These are phyloP conservation scores for Fusarium heterosporum DNA, from an alignment of 2,329 filamentous ascomycete genomes.

Conservation along the genomic window DNA sequence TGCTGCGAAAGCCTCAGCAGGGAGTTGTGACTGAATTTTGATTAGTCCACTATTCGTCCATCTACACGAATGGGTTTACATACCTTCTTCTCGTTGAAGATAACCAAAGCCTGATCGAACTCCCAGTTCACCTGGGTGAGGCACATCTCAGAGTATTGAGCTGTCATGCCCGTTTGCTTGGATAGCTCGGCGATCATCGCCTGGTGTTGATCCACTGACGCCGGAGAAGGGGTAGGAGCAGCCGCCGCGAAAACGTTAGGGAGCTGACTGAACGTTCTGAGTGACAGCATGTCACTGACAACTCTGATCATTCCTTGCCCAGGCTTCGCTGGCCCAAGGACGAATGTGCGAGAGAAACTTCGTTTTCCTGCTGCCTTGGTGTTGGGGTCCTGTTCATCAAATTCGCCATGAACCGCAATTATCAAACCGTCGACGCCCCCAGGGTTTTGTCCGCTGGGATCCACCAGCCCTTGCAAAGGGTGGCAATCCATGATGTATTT, in stretches of 20 bases:
- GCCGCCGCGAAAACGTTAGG: slow-evolving; percentile 56
- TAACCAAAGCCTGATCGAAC: slow-evolving; percentile 76
- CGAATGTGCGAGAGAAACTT: slow-evolving; percentile 84
- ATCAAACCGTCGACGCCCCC: slow-evolving; percentile 81
- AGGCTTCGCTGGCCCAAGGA: slow-evolving; percentile 79
- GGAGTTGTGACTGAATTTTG: slow-evolving; percentile 57
- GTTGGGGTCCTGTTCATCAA: slow-evolving; percentile 75
- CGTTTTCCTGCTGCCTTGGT: slow-evolving; percentile 71
- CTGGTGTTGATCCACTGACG: slow-evolving; percentile 64
- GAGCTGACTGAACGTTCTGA: slow-evolving; percentile 72
- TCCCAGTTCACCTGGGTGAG: slow-evolving; percentile 84
- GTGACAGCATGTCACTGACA: slow-evolving; percentile 80
- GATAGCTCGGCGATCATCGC: slow-evolving; percentile 81
- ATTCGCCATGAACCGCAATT: slow-evolving; percentile 85
- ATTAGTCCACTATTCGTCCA: slow-evolving; percentile 18
- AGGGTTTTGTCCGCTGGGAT: slow-evolving; percentile 72
- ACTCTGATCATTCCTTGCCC: slow-evolving; percentile 76
- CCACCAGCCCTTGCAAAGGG: slow-evolving; percentile 75
- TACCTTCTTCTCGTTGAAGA: slow-evolving; percentile 83
- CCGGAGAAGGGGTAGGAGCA: slow-evolving; percentile 37
- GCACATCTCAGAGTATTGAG: slow-evolving; percentile 83
- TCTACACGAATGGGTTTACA: slow-evolving; percentile 38
- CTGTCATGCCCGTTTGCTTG: slow-evolving; percentile 82
- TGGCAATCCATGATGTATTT: slow-evolving; percentile 89
- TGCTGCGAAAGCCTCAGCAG: slow-evolving; percentile 60